These are phyloP conservation scores for Alnus glutinosa DNA, from an alignment of 306 rosid genomes.

Conservation along the genomic window DNA sequence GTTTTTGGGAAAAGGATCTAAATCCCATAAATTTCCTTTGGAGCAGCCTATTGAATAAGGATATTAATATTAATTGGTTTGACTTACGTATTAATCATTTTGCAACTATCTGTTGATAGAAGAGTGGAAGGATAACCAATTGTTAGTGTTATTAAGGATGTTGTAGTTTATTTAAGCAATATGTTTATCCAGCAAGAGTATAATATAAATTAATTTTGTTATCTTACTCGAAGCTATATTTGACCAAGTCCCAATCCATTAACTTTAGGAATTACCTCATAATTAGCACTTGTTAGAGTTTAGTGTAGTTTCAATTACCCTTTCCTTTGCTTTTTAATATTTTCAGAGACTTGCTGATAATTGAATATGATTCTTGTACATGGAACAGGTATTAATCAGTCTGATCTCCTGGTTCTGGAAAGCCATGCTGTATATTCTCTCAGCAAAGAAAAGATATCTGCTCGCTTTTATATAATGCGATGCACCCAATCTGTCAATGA, in stretches of 20 bases:
- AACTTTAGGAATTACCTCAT: conserved; percentile 15
- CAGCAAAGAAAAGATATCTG: conserved; percentile 62
- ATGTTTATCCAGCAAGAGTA: not conserved
- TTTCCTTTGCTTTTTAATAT: conserved; percentile 14
- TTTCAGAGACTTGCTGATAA: conserved; percentile 17
- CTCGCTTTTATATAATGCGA: conserved; percentile 64
- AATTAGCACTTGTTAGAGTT: conserved; percentile 15
- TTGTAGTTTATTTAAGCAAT: not conserved
- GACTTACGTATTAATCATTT: not conserved
- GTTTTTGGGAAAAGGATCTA: not conserved
- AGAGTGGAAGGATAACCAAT: not conserved
- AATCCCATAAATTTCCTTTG: conserved; percentile 1
- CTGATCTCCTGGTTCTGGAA: conserved; percentile 55
- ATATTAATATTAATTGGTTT: not conserved
- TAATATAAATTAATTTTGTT: not conserved
- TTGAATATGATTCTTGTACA: conserved; percentile 30
- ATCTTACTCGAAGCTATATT: not conserved
- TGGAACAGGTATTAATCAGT: conserved; percentile 55
- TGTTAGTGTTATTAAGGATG: not conserved
- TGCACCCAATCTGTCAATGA: conserved; percentile 39
- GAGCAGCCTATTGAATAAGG: conserved; percentile 3
- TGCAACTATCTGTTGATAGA: not conserved
- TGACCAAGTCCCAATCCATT: not conserved
- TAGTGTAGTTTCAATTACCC: not conserved
- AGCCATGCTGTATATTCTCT: conserved; percentile 61